Percentiles rank a stretch among this genome's conserved stretches.
phyloP scores from a whole-genome alignment of 2,329 filamentous ascomycete species.

The Calonectria pteridis region DNA sequence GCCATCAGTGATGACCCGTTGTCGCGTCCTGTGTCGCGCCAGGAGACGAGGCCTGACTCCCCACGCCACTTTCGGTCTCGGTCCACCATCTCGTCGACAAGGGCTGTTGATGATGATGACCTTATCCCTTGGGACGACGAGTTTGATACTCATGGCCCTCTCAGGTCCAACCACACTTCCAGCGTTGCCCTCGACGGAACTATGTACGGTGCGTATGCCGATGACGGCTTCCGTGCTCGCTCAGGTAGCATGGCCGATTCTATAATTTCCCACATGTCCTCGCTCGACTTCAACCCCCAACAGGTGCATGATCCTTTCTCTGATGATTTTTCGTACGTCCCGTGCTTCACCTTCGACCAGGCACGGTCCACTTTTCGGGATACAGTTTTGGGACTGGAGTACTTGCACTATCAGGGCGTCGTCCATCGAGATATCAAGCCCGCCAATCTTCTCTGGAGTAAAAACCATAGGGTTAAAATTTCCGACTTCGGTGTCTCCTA shows the following conservation, averaged over 20 bases:
- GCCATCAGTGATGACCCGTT: slow-evolving; percentile 50
- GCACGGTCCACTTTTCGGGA: slow-evolving; percentile 90
- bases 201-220: slow-evolving; percentile 79
- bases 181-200: slow-evolving; percentile 78
- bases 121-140: slow-evolving; percentile 61
- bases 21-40: slow-evolving; percentile 55
- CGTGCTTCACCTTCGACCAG: slow-evolving; percentile 88
- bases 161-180: slow-evolving; percentile 65
- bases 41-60: slow-evolving; percentile 57
- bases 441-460: slow-evolving; percentile 90
- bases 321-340: slow-evolving; percentile 93
- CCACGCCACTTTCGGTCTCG: slow-evolving; percentile 61
- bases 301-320: slow-evolving; percentile 76
- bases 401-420: slow-evolving; percentile 88
- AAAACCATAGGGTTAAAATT: slow-evolving; percentile 90
- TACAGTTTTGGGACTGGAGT: slow-evolving; percentile 92
- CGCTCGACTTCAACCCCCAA: slow-evolving; percentile 69
- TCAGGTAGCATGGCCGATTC: slow-evolving; percentile 87
- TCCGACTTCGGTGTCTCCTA: slow-evolving; percentile 99
- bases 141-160: slow-evolving; percentile 64
- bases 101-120: slow-evolving; percentile 51
- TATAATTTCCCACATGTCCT: slow-evolving; percentile 77
- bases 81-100: slow-evolving; percentile 58
- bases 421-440: slow-evolving; percentile 89
- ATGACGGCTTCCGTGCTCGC: slow-evolving; percentile 72